Base-by-base conservation (phyloP, 2,329 filamentous ascomycete genomes). In the Neocucurbitaria cava region DNA sequence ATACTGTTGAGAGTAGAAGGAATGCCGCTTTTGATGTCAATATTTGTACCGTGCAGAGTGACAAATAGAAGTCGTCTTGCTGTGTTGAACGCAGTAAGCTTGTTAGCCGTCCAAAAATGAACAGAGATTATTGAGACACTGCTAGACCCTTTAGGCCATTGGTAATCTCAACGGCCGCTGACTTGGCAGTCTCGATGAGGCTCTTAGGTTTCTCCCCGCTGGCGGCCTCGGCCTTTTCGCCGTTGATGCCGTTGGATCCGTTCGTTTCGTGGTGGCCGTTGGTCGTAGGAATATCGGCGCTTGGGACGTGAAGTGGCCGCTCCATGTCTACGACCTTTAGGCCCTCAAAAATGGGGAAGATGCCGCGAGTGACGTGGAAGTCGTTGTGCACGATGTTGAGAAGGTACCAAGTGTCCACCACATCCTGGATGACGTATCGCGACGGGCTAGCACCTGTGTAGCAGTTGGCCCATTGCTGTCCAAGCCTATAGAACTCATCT, bases 311-410 rank as follows among this genome's bases (percentile, higher is more conserved):
- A 17, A 77, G 58, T 17, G 66, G 66, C 53, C 79, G 76, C 2
- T 90, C 84, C 45, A 92, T 78, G 57, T 87, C 84, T 41, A 85
- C 78, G n/a, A 91, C 86, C 56, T 84, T 75, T 3, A 99, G 82
- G 21, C 87, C 92, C 15, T 93, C 85, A 73, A 99, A 95, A 23
- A 98, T 82, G 41, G 90, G 85, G 74, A 96, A 98, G 64, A 99
- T 90, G 50, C 87, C 88, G 47, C 87, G 83, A 50, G 86, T 87
- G 66, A 92, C 84, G 75, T 96, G 92, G 87, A 99, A 99, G 75
- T 99, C 92, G 72, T 99, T 99, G 81, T 99, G 92, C 24, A 99
- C 95, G 67, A 99, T 96, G 73, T 99, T 99, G 65, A 99, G 85
- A 54, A 99, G 82, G 72, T 92, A 94, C 92, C 94, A 99, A 47